These are phyloP conservation scores for Pyronema domesticum DNA, from an alignment of 495 filamentous ascomycete genomes.

Conservation along the genomic window DNA sequence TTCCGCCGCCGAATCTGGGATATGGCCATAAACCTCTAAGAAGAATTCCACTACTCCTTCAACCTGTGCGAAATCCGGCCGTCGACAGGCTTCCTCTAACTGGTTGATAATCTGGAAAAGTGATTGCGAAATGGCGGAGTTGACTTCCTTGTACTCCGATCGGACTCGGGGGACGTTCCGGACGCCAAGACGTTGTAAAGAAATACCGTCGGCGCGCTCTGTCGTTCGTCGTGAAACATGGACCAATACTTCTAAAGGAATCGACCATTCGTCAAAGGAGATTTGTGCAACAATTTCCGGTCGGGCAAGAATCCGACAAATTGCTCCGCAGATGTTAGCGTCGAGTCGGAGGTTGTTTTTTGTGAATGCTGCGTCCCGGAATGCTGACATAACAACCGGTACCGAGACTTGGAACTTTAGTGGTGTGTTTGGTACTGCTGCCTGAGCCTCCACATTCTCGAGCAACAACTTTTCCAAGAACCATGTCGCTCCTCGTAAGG, in stretches of 20 bases:
- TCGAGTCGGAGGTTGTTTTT: slow-evolving; percentile 24
- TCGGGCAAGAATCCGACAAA: slow-evolving; percentile 18
- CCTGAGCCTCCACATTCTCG: slow-evolving; percentile 31
- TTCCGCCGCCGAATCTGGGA: slow-evolving; percentile 41
- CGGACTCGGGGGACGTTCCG: slow-evolving; percentile 23
- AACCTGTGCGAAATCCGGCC: slow-evolving; percentile 35
- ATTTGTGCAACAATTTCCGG: slow-evolving; percentile 24
- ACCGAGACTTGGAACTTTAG: slow-evolving; percentile 37
- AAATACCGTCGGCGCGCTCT: slow-evolving; percentile 37
- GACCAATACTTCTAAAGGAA: slow-evolving; percentile 41
- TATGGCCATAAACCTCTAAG: slow-evolving; percentile 35
- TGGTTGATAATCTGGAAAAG: slow-evolving; percentile 22
- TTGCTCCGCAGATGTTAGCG: slow-evolving; percentile 22
- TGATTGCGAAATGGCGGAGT: slow-evolving; percentile 17
- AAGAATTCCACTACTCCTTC: slow-evolving; percentile 55
- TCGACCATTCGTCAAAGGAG: slow-evolving; percentile 33
- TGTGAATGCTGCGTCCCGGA: slow-evolving; percentile 18
- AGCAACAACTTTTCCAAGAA: slow-evolving; percentile 47
- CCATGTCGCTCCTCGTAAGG: slow-evolving; percentile 49
- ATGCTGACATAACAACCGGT: slow-evolving; percentile 23
- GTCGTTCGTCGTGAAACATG: slow-evolving; percentile 29
- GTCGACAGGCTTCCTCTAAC: slow-evolving; percentile 20
- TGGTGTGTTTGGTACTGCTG: slow-evolving; percentile 33
- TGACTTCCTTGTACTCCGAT: slow-evolving; percentile 18
- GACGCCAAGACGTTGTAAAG: slow-evolving; percentile 25